phyloP scores from a whole-genome alignment of 805 yeast genomes.

The Ogataea nitratoaversa region DNA sequence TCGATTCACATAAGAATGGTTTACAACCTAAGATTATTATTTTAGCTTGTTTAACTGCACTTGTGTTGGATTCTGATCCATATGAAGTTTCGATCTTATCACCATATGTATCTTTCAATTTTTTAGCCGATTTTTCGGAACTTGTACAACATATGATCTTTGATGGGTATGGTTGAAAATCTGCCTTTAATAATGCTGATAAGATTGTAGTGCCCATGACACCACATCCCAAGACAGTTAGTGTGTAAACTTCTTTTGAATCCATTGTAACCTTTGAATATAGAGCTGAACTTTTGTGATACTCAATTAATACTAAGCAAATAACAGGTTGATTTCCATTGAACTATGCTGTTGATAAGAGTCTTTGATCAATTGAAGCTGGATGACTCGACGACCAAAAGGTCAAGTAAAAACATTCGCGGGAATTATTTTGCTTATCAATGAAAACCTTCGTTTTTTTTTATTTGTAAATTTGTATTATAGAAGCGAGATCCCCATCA shows the following conservation, averaged over 20 bases:
- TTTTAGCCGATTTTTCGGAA: conserved; percentile 45
- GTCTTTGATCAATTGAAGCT: neutral
- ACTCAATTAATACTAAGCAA: too few species aligned
- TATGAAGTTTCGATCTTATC: conserved; percentile 49
- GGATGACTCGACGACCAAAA: neutral
- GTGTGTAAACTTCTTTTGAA: conserved; percentile 19
- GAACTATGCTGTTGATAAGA: too few species aligned
- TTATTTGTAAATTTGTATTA: too few species aligned
- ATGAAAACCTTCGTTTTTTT: too few species aligned
- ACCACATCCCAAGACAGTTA: conserved; percentile 88
- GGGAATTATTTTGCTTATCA: neutral
- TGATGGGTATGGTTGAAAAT: conserved; percentile 55
- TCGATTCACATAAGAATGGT: conserved; percentile 68
- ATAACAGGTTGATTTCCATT: too few species aligned
- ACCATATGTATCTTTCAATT: conserved; percentile 47
- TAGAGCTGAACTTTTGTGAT: too few species aligned
- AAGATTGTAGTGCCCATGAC: conserved; percentile 94
- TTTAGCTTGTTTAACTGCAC: conserved; percentile 61
- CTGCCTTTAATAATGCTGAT: conserved; percentile 61
- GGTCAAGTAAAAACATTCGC: neutral
- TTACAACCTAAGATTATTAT: conserved; percentile 82
- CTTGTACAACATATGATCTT: conserved; percentile 77
- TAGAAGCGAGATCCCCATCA: too few species aligned
- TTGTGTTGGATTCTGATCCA: conserved; percentile 43
- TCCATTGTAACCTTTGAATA: too few species aligned